Conservation (phyloP, 768 basidiomycete genomes). For the Russula foetens region DNA sequence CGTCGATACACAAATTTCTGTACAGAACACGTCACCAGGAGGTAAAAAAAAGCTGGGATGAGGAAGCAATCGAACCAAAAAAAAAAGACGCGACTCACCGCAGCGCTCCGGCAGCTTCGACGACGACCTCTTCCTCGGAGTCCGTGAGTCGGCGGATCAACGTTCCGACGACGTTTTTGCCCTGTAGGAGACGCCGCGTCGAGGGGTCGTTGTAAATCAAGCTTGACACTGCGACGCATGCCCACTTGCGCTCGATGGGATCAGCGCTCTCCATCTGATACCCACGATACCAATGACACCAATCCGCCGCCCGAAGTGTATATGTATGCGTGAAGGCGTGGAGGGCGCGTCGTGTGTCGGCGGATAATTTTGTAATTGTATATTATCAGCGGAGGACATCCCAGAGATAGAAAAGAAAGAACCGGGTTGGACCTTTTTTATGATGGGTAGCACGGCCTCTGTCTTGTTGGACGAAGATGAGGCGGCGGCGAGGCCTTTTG, state of each 20-base stretch:
- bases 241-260: constrained; percentile 82
- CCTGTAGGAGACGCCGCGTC: constrained; percentile 81
- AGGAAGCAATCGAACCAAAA: not conserved
- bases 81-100: constrained; percentile 44
- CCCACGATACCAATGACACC: not conserved
- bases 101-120: constrained; percentile 83
- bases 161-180: constrained; percentile 82
- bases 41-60: not conserved
- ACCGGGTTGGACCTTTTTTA: constrained; percentile 62
- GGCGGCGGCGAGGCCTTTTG: constrained; percentile 70
- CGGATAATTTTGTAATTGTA: too few relatives aligned
- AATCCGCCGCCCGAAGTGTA: too few relatives aligned
- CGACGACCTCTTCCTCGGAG: constrained; percentile 80
- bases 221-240: constrained; percentile 93
- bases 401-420: not conserved
- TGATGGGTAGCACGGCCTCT: constrained; percentile 76
- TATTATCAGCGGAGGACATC: not conserved
- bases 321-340: not conserved
- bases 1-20: constrained; percentile 92
- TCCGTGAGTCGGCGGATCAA: constrained; percentile 86
- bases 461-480: constrained; percentile 66
- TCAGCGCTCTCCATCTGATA: constrained; percentile 69
- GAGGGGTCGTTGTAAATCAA: constrained; percentile 93
- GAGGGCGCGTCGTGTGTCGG: too few relatives aligned
- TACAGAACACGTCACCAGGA: not conserved